Conservation (phyloP, 345 rosid genomes). For the Eucalyptus marginata region DNA sequence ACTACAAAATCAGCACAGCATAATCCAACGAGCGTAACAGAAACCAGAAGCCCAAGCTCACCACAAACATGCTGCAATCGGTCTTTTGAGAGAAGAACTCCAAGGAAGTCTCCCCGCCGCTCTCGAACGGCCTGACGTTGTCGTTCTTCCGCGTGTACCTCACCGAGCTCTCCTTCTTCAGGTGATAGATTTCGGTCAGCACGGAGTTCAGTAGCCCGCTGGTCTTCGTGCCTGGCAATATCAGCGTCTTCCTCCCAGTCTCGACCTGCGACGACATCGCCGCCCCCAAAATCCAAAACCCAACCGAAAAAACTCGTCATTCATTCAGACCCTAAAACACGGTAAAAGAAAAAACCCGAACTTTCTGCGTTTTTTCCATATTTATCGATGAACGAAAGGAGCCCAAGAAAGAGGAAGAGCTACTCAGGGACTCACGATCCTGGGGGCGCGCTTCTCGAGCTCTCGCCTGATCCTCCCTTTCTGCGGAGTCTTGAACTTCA, state of each 20-base stretch:
- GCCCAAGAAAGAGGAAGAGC: not conserved
- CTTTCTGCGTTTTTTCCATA: not conserved
- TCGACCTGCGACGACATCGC: constrained; percentile 42
- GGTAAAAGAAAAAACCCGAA: not conserved
- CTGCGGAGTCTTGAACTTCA: constrained; percentile 46
- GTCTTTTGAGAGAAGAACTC: constrained; percentile 91
- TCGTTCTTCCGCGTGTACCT: constrained; percentile 86
- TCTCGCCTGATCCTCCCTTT: constrained; percentile 41
- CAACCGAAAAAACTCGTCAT: not conserved
- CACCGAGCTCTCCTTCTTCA: constrained; percentile 66
- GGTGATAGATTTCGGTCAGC: constrained; percentile 50
- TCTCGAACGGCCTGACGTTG: constrained; percentile 86
- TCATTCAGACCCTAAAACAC: not conserved
- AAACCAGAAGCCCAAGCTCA: constrained; percentile 9
- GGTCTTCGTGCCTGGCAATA: constrained; percentile 88
- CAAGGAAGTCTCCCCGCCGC: constrained; percentile 84
- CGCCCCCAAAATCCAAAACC: not conserved
- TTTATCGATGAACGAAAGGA: not conserved
- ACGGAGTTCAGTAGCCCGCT: constrained; percentile 56
- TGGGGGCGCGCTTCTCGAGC: constrained; percentile 80
- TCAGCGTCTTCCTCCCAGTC: constrained; percentile 85
- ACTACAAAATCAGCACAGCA: not conserved
- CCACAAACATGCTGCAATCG: constrained; percentile 88
- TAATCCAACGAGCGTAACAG: not conserved
- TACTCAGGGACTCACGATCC: constrained; percentile 31